Evolutionary conservation across 176 grass and related monocot genomes (phyloP).

Genomic region (Cenchrus fungigraminus): DNA sequence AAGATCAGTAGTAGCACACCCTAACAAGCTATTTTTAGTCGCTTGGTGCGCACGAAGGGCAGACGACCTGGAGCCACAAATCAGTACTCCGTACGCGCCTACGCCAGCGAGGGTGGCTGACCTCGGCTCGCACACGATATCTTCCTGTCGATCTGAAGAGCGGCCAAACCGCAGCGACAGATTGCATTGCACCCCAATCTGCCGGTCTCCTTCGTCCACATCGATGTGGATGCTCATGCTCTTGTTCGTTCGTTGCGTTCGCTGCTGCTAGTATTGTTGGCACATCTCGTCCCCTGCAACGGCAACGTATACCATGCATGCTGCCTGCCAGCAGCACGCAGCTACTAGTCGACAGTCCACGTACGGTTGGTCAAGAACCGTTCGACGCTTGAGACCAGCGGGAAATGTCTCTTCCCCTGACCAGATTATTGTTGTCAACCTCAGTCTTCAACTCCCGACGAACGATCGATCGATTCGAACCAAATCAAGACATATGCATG

Average conservation of each 20-base stretch:
- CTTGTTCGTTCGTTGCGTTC: not conserved
- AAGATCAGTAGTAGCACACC: not conserved
- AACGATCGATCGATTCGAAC: not conserved
- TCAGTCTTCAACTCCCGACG: not conserved
- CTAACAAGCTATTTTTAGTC: not conserved
- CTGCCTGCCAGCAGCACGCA: not conserved
- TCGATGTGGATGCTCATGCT: not conserved
- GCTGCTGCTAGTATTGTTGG: not conserved
- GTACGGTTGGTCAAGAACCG: slow-evolving; percentile 22
- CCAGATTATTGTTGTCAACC: slow-evolving; percentile 40
- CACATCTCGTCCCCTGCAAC: not conserved
- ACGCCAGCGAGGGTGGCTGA: not conserved
- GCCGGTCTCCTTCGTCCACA: not conserved
- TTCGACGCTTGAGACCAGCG: slow-evolving; percentile 20
- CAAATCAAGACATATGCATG: not conserved
- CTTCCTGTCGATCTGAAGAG: not conserved
- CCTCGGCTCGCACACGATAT: not conserved
- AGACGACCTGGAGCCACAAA: slow-evolving; percentile 5
- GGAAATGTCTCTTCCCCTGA: slow-evolving; percentile 19
- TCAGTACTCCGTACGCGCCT: slow-evolving; percentile 18
- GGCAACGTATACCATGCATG: not conserved
- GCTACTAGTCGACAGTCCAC: not conserved
- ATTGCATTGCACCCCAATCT: not conserved
- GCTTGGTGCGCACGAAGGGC: not conserved
- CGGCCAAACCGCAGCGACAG: not conserved